phyloP scores from a whole-genome alignment of 2,329 filamentous ascomycete genomes.

The Fusarium drepaniforme region DNA sequence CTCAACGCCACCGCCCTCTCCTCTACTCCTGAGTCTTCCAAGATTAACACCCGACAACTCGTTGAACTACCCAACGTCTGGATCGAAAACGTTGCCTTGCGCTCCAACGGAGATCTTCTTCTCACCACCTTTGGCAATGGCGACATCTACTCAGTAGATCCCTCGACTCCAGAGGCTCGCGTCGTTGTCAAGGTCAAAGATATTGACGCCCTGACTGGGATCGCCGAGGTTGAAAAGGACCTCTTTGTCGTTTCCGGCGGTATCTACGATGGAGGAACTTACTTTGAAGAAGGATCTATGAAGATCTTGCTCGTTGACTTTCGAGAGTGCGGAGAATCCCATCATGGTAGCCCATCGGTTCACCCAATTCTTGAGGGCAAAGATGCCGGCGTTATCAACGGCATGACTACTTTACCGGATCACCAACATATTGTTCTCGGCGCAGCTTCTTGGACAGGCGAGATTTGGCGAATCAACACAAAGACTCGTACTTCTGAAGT shows the following conservation, averaged over 20 bases:
- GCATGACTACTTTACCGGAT: not conserved
- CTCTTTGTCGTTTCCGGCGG: not conserved
- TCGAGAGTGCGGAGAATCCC: not conserved
- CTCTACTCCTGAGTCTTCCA: not conserved
- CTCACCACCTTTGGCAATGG: not conserved
- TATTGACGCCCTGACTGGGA: conserved; percentile 2
- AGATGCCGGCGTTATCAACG: not conserved
- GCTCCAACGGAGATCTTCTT: conserved; percentile 13
- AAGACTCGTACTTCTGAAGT: not conserved
- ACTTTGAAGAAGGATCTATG: not conserved
- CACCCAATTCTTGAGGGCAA: not conserved
- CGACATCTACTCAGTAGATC: not conserved
- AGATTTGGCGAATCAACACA: conserved; percentile 1
- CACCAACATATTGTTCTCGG: conserved; percentile 9
- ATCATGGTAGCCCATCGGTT: not conserved
- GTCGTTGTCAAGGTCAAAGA: not conserved
- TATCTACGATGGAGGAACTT: not conserved
- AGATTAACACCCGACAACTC: not conserved
- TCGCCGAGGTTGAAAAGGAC: not conserved
- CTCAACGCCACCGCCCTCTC: not conserved
- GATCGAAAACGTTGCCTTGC: conserved; percentile 10
- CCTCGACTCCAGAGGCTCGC: not conserved
- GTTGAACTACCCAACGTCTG: not conserved
- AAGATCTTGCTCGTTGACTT: conserved; percentile 6
- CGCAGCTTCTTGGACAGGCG: conserved; percentile 12